phyloP scores from a whole-genome alignment of 192 early-diverging fungal species.

The Entomortierella beljakovae region DNA sequence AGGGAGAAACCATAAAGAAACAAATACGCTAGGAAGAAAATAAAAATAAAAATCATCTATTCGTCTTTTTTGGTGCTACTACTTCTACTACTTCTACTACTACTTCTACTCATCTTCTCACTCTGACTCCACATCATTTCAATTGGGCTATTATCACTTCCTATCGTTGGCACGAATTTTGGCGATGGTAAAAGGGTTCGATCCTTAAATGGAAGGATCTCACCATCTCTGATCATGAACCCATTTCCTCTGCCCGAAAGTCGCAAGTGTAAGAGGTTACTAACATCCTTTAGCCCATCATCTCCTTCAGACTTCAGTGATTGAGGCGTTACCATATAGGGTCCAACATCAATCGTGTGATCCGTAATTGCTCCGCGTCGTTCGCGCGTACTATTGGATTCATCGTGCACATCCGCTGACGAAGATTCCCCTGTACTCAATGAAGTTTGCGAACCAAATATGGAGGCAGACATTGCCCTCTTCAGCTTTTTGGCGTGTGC shows the following conservation, averaged over 20 bases:
- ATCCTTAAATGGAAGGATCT: no score
- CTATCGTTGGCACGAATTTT: background rate
- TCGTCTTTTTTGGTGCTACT: background rate
- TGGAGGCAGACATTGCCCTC: background rate
- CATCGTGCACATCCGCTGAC: background rate
- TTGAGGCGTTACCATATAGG: constrained; percentile 17
- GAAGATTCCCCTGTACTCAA: no score
- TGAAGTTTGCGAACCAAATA: background rate
- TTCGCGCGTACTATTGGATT: background rate
- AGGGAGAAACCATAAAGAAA: no score
- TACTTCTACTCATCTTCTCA: background rate
- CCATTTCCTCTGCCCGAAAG: background rate
- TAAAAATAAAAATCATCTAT: no score
- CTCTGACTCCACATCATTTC: background rate
- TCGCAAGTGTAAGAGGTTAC: background rate
- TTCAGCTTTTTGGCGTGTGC: no score
- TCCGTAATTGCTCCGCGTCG: background rate
- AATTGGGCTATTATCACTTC: background rate
- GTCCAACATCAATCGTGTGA: background rate
- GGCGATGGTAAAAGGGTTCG: background rate
- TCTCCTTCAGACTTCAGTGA: constrained; percentile 26
- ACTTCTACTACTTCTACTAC: background rate
- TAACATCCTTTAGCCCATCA: constrained; percentile 28
- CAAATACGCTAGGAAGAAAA: no score
- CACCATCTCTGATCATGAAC: background rate